phyloP scores from a whole-genome alignment of 1,139 yeast genomes.

The Yamadazyma siamensis region DNA sequence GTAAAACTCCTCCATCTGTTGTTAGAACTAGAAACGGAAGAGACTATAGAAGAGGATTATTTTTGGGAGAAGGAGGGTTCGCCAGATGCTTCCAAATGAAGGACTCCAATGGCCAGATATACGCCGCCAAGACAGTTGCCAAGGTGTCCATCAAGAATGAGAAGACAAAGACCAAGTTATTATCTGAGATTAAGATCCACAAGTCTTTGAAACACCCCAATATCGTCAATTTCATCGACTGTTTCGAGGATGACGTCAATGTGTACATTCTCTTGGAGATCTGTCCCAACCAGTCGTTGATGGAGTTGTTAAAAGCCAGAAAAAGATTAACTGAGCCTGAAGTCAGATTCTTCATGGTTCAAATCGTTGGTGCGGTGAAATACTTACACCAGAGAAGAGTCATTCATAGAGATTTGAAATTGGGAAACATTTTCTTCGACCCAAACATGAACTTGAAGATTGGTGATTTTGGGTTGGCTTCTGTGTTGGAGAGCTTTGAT shows the following conservation, averaged over 20 bases:
- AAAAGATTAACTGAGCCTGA: slow-evolving; percentile 86
- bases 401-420: slow-evolving; percentile 92
- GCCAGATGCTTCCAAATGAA: slow-evolving; percentile 98
- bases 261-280: slow-evolving; percentile 91
- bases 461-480: slow-evolving; percentile 96
- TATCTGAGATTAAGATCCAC: slow-evolving; percentile 94
- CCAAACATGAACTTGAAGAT: slow-evolving; percentile 89
- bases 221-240: slow-evolving; percentile 87
- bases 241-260: slow-evolving; percentile 92
- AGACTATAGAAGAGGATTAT: slow-evolving; percentile 86
- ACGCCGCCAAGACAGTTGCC: slow-evolving; percentile 97
- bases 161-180: slow-evolving; percentile 82
- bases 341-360: slow-evolving; percentile 85
- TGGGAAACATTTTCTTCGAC: slow-evolving; percentile 92
- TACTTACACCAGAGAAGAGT: slow-evolving; percentile 90
- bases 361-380: slow-evolving; percentile 89
- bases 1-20: slow-evolving; percentile 93
- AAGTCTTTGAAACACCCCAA: slow-evolving; percentile 86
- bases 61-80: slow-evolving; percentile 97
- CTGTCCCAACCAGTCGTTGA: slow-evolving; percentile 88
- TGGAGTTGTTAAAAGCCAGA: slow-evolving; percentile 87
- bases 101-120: slow-evolving; percentile 80
- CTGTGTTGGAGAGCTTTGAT: slow-evolving; percentile 63
- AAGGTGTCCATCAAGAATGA: slow-evolving; percentile 89
- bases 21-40: slow-evolving; percentile 84